Evolutionary conservation across 2,329 filamentous ascomycete species (phyloP).

Genomic region (Calycina herbarum): DNA sequence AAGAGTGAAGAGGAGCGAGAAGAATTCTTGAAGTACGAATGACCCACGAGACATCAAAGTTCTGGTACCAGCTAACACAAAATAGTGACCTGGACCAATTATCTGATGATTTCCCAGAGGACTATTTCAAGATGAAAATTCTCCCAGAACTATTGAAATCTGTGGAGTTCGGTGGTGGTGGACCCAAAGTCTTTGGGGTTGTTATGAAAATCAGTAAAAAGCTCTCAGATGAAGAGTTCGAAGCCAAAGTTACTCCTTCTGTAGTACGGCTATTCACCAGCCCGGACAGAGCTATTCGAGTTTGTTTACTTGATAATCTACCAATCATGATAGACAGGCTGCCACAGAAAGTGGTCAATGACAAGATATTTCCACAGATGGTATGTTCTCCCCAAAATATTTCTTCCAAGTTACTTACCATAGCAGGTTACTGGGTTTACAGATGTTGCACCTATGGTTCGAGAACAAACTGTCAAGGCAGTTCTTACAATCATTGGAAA

Average conservation of each 20-base stretch:
- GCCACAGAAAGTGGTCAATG: conserved; percentile 84
- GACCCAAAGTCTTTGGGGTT: conserved; percentile 83
- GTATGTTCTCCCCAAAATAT: conserved; percentile 46
- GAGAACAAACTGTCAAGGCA: conserved; percentile 95
- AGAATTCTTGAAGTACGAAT: conserved; percentile 69
- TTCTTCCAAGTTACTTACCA: conserved; percentile 23
- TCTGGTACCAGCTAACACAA: conserved; percentile 27
- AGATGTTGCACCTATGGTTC: conserved; percentile 83
- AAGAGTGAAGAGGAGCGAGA: conserved; percentile 85
- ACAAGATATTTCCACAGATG: conserved; percentile 95
- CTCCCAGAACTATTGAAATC: conserved; percentile 95
- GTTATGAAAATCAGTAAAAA: conserved; percentile 91
- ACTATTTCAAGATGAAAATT: conserved; percentile 97
- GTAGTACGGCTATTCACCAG: conserved; percentile 85
- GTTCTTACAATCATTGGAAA: conserved; percentile 86
- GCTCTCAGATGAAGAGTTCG: conserved; percentile 86
- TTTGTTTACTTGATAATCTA: conserved; percentile 86
- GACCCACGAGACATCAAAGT: conserved; percentile 21
- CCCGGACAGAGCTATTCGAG: conserved; percentile 87
- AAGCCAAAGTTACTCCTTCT: conserved; percentile 77
- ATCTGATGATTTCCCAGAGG: conserved; percentile 92
- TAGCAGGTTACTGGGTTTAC: conserved; percentile 85
- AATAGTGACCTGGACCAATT: conserved; percentile 74
- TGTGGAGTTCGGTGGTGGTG: conserved; percentile 96
- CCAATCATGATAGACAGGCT: conserved; percentile 89